phyloP scores from a whole-genome alignment of 805 yeast species.

The Cyberlindnera veronae region DNA sequence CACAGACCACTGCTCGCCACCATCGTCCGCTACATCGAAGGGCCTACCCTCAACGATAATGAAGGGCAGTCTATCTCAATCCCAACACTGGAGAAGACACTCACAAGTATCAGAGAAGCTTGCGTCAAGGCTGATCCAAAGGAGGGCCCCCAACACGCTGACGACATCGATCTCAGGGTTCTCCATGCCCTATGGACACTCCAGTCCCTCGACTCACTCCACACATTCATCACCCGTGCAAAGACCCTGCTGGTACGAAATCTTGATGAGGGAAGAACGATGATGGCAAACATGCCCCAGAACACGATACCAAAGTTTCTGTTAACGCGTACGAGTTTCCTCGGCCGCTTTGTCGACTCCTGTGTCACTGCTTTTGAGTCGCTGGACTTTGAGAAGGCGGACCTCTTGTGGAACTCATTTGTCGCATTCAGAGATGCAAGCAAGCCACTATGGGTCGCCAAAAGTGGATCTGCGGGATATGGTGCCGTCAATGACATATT shows the following conservation, averaged over 20 bases:
- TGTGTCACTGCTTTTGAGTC: constrained; percentile 39
- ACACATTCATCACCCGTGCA: constrained; percentile 34
- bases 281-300: constrained; percentile 13
- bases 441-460: constrained; percentile 29
- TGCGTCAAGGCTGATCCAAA: constrained; percentile 22
- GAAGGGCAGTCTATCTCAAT: constrained; percentile 26
- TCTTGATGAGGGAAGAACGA: constrained; percentile 31
- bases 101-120: constrained; percentile 22
- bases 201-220: constrained; percentile 45
- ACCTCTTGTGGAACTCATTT: constrained; percentile 41
- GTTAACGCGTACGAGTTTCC: constrained; percentile 37
- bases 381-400: constrained; percentile 45
- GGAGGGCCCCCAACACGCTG: constrained; percentile 24
- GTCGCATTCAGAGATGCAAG: constrained; percentile 32
- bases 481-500: constrained; percentile 13
- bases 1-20: constrained; percentile 38
- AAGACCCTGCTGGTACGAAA: constrained; percentile 34
- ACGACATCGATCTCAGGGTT: constrained; percentile 31
- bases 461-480: constrained; percentile 6
- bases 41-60: constrained; percentile 25
- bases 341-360: constrained; percentile 44
- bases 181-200: constrained; percentile 44
- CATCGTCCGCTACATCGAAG: constrained; percentile 42
- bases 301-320: constrained; percentile 19
- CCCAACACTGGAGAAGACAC: constrained; percentile 34